phyloP scores from a whole-genome alignment of 2,329 filamentous ascomycete genomes.

The Colletotrichum lupini region DNA sequence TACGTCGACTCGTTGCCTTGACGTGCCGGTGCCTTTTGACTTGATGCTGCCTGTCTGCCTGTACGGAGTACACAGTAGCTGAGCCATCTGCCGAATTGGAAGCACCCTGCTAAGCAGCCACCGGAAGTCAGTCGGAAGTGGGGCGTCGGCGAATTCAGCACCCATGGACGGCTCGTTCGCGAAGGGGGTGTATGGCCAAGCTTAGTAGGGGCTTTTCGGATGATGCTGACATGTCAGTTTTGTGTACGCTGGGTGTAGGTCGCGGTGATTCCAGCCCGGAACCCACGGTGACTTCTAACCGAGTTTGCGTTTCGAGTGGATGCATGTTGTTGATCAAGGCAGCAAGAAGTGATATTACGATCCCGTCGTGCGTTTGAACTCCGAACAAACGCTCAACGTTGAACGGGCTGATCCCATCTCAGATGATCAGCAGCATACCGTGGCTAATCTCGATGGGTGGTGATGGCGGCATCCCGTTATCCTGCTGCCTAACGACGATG shows the following conservation, averaged over 20 bases:
- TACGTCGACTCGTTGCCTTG: not conserved
- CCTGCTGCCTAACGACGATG: constrained; percentile 29
- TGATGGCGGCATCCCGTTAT: constrained; percentile 19
- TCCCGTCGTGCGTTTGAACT: not conserved
- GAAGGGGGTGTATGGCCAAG: not conserved
- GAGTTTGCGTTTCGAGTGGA: not conserved
- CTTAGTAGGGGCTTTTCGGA: not conserved
- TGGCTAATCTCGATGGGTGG: constrained; percentile 2
- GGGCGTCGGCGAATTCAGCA: constrained; percentile 18
- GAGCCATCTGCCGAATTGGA: not conserved
- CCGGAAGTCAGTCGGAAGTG: constrained; percentile 6
- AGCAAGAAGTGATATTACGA: not conserved
- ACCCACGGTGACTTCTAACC: not conserved
- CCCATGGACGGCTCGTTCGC: not conserved
- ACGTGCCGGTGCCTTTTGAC: no score
- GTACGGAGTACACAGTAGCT: not conserved
- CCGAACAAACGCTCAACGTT: not conserved
- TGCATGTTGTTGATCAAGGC: not conserved
- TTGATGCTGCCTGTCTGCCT: not conserved
- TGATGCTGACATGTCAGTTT: not conserved
- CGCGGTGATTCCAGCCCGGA: not conserved
- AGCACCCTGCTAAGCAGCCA: not conserved
- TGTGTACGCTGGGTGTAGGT: not conserved
- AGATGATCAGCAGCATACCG: not conserved
- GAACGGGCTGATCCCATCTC: not conserved